Evolutionary conservation across 2,329 filamentous ascomycete genomes (phyloP), one percentile per base, ranked within the genome.

Genomic region (Mariannaea elegans): DNA sequence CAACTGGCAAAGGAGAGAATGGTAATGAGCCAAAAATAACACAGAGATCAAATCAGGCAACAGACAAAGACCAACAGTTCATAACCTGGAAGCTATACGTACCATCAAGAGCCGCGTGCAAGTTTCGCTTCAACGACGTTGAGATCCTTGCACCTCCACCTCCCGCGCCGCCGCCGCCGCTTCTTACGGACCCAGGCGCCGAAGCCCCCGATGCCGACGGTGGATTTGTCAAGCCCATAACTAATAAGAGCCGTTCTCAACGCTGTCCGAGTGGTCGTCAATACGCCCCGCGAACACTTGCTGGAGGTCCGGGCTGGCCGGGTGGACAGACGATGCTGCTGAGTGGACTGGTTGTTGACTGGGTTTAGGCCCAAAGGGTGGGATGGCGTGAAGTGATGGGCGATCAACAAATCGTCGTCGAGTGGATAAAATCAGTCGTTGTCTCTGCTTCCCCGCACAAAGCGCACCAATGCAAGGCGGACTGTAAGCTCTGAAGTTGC

Each of bases 101-200:
- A 87, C 86, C 85, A 76, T 88, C 84, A 78, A 88, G 87, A 34
- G 83, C 82, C 62, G 84, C 80, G 73, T 87, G 85, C 55, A 86
- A 83, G 66, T 81, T 86, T 70, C 85, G 80, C 77, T 88, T 88
- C 54, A 87, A 36, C 41, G 55, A 74, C 24, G 76, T 77, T 67
- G 62, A 64, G 34, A 66, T 72, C 69, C 69, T 70, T 48, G 58
- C 65, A 47, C 56, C 54, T 49, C 59, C 59, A 24, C 56, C 60
- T 14, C 58, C 18, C 2, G n/a, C 61, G 49, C 65, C 64, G 60
- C 74, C 77, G 61, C 78, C 77, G 50, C 75, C 75, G 46, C 76
- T 73, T 59, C 79, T 79, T 42, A 69, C 78, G 56, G 82, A 84
- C 38, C 77, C 78, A 52, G 82, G 79, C 48, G 80, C 81, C 68